Base-by-base conservation (phyloP, 129 eudicot genomes). In the Flaveria bidentis region DNA sequence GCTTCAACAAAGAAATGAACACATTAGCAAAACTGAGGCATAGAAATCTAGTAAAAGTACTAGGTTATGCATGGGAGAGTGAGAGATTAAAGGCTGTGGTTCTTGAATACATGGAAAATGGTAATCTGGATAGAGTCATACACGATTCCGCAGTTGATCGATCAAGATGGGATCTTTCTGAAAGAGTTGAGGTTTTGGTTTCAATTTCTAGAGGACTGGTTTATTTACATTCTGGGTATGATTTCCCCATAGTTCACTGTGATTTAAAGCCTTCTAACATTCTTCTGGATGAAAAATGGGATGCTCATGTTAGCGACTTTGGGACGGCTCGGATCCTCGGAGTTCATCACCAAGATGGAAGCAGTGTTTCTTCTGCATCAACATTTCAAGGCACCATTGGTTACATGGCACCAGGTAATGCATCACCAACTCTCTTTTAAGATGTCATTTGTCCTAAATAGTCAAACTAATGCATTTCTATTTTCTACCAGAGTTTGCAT, bases 11-110 rank as follows among this genome's bases (percentile, higher is more conserved):
- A 69, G 99, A 91, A 89, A 78, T 87, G 77, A 84, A 85, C 69
- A 87, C 85, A 4, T 77, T 87, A 61, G 82, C 83, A 71, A 84
- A 80, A 78, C 1, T 94, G 61, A 80, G 93, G 66, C 99, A 94
- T 76, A 87, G 87, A 80, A 94, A 94, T 81, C 67, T 94, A 39
- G 98, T 94, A 58, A 94, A 91, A 82, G 80, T 94, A 1, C 70
- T 91, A 18, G 99, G 99, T 36, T 94, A 88, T 45, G 96, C 92
- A 36, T 94, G 99, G 99, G 96, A 89, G 87, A 91, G 96, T 63
- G 71, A 79, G 28, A 89, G 82, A 57, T 77, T 94, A 53, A 91
- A 87, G 84, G 96, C 92, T 6, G 20, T 94, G 65, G 92, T 89
- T 66, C 84, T 94, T 14, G 93, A 94, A 60, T 94, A 84, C 85